phyloP scores from a whole-genome alignment of 345 rosid species.

The Chamaenerion angustifolium region DNA sequence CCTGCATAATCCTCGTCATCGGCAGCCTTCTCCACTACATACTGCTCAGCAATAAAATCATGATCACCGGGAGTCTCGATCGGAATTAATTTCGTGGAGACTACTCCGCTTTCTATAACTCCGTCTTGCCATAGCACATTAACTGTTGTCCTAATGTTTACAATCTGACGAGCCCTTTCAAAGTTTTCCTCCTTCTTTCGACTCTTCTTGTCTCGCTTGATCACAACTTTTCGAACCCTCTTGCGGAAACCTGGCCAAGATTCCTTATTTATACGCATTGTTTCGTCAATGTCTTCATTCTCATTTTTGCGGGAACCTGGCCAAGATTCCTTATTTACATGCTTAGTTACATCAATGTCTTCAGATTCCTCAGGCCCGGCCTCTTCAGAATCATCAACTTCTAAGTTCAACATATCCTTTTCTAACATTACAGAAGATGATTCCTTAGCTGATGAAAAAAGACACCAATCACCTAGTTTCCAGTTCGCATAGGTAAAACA shows the following conservation, averaged over 20 bases:
- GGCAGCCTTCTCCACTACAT: conserved; percentile 80
- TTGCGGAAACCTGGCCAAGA: conserved; percentile 79
- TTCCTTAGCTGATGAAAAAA: conserved; percentile 38
- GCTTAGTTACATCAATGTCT: conserved; percentile 23
- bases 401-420: conserved; percentile 36
- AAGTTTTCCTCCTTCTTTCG: conserved; percentile 79
- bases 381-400: conserved; percentile 44
- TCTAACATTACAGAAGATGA: conserved; percentile 30
- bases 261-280: conserved; percentile 33
- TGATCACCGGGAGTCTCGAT: conserved; percentile 97
- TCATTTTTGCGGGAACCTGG: conserved; percentile 65
- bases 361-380: conserved; percentile 31
- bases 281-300: conserved; percentile 27
- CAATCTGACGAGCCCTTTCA: conserved; percentile 70
- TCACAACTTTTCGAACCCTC: conserved; percentile 74
- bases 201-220: conserved; percentile 67
- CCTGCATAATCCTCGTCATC: conserved; percentile 50
- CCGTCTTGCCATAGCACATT: conserved; percentile 97
- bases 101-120: conserved; percentile 32
- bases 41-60: conserved; percentile 84
- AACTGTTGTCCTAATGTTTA: conserved; percentile 51
- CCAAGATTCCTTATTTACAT: conserved; percentile 50
- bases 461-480: conserved; percentile 95
- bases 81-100: conserved; percentile 57
- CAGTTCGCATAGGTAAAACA: conserved; percentile 86